Base-by-base conservation (phyloP, 2,329 filamentous ascomycete genomes). In the Colletotrichum chlorophyti region DNA sequence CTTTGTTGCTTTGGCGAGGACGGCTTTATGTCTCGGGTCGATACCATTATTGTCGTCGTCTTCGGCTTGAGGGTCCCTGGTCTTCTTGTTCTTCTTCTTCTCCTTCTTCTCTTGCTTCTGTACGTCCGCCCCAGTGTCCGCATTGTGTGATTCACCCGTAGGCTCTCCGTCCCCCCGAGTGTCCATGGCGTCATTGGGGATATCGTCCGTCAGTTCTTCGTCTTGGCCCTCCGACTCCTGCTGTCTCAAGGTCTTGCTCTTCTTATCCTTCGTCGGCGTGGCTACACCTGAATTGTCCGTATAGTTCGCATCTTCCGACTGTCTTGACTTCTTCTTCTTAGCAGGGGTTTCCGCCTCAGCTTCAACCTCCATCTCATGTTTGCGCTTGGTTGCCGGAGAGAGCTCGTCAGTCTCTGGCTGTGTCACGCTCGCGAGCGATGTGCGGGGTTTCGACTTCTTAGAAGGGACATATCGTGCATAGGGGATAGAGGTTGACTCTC, bases 1-100 rank as follows among this genome's bases (percentile, higher is more conserved):
- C 64, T 83, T 87, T 17, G 79, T 74, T 34, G 81, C 79, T 64
- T 84, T 85, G 40, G 83, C 77, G 29, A 88, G 72, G 4, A 88
- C 73, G 1, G 76, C 71, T 59, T 79, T 84, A 66, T 85, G 78
- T 21, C 78, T 71, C 27, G 70, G 65, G 11, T 71, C 69, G 26
- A 70, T 64, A 31, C 69, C 66, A 5, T 67, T 64, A 11, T 69
- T 65, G 1, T 67, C 61, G n/a, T 65, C 63, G 4, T 68, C 57
- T 8, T 69, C 66, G 17, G 67, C 65, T 1, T 67, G 60, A n/a
- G 65, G 62, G 4, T 69, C 59, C 10, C 68, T 65, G n/a, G n/a
- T n/a, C 24, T 65, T 24, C 7, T 41, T 23, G 29, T 65, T 55
- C 9, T 24, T 37, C 31, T 53, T 45, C 26, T 49, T 51, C 32